Evolutionary conservation across 805 yeast species (phyloP).

Genomic region (Saccharomycopsis babjevae): DNA sequence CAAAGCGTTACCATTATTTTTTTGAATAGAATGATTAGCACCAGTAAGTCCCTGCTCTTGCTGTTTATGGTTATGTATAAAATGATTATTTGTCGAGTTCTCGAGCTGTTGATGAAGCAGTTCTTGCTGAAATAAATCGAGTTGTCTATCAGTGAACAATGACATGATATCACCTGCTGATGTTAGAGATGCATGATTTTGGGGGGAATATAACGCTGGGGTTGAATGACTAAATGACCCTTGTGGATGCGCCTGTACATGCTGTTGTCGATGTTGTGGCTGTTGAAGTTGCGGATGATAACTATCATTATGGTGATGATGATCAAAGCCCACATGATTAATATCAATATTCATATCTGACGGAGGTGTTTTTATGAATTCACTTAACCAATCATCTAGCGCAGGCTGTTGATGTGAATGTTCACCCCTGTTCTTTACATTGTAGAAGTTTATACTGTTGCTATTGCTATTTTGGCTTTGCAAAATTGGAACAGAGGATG

Average conservation of each 20-base stretch:
- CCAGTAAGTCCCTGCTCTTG: background rate
- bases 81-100: background rate
- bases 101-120: background rate
- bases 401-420: constrained; percentile 4
- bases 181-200: background rate
- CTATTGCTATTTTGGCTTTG: background rate
- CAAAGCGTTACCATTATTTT: background rate
- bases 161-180: constrained; percentile 39
- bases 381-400: constrained; percentile 56
- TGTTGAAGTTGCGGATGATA: constrained; percentile 17
- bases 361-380: constrained; percentile 53
- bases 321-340: constrained; percentile 48
- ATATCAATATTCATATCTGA: constrained; percentile 46
- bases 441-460: background rate
- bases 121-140: constrained; percentile 48
- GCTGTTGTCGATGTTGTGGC: constrained; percentile 23
- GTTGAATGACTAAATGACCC: constrained; percentile 2
- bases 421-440: background rate
- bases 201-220: background rate
- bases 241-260: constrained; percentile 26
- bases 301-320: background rate
- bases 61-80: background rate
- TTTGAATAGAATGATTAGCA: background rate
- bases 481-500: background rate
- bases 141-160: constrained; percentile 55